Conservation (phyloP, 495 filamentous ascomycete species). For the Hypomontagnella monticulosa region DNA sequence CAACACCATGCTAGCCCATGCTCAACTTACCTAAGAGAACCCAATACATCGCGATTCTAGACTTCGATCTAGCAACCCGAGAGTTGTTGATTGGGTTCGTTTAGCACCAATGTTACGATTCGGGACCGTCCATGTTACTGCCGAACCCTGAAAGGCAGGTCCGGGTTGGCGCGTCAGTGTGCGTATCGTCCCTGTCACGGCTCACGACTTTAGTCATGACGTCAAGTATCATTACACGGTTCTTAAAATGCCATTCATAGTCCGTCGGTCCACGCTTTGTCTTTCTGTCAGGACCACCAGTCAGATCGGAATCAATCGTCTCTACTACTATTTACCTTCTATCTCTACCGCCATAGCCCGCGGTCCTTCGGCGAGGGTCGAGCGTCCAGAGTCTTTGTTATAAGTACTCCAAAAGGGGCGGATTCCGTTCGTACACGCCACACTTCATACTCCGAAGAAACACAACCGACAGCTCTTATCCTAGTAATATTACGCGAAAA, state of each 20-base stretch:
- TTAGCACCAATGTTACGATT: constrained; percentile 1
- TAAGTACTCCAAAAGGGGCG: neutral
- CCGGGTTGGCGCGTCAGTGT: constrained; percentile 13
- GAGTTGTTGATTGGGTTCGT: constrained; percentile 26
- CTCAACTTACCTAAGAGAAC: constrained; percentile 24
- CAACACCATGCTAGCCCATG: constrained; percentile 12
- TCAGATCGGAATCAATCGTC: no score
- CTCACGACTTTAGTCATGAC: constrained; percentile 29
- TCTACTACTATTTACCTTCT: neutral
- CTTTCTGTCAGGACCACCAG: no score
- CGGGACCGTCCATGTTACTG: constrained; percentile 4
- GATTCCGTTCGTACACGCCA: neutral
- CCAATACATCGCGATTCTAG: constrained; percentile 24
- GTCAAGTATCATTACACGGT: constrained; percentile 14
- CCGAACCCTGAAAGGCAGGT: constrained; percentile 14
- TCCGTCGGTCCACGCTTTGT: neutral
- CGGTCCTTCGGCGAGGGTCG: neutral
- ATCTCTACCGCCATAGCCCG: neutral
- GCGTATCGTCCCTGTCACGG: constrained; percentile 16
- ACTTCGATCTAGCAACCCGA: constrained; percentile 6
- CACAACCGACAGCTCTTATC: neutral
- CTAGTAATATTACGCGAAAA: constrained; percentile 8
- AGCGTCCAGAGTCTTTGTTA: no score
- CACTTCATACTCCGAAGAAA: neutral
- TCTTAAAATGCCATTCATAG: constrained; percentile 4